These are phyloP conservation scores for Canna indica DNA, from an alignment of 176 grass and related monocot species.

Conservation along the genomic window DNA sequence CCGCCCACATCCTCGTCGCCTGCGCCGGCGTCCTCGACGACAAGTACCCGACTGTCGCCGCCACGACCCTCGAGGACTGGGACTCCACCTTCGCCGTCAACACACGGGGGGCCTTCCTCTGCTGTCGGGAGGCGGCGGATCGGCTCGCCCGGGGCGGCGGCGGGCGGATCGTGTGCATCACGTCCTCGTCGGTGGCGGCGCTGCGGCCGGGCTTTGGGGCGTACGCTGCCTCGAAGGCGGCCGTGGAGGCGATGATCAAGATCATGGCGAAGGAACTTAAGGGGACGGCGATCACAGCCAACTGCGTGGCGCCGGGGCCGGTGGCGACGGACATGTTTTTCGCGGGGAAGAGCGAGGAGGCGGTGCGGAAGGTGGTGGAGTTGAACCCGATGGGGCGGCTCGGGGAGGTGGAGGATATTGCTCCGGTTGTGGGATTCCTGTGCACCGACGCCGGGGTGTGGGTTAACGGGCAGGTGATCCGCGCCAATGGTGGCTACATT, in stretches of 20 bases:
- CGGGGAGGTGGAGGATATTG: conserved; percentile 25
- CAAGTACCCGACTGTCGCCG: not conserved
- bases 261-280: conserved; percentile 27
- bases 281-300: conserved; percentile 27
- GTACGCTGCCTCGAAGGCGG: conserved; percentile 20
- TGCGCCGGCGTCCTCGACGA: conserved; percentile 6
- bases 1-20: not conserved
- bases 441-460: conserved; percentile 25
- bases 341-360: conserved; percentile 27
- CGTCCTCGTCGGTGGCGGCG: not conserved
- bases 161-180: conserved; percentile 5
- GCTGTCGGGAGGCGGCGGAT: not conserved
- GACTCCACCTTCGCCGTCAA: conserved; percentile 1
- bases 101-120: conserved; percentile 1
- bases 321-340: conserved; percentile 33
- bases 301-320: conserved; percentile 32
- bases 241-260: conserved; percentile 18
- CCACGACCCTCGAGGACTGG: conserved; percentile 1
- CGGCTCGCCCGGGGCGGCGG: not conserved
- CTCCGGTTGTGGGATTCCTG: conserved; percentile 30
- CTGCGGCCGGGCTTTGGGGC: not conserved
- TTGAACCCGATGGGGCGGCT: conserved; percentile 24
- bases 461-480: conserved; percentile 36
- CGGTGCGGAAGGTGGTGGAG: not conserved
- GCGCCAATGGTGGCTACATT: conserved; percentile 25